These are phyloP conservation scores for Tricholoma sp. DNA, from an alignment of 768 basidiomycete genomes.

Conservation along the genomic window DNA sequence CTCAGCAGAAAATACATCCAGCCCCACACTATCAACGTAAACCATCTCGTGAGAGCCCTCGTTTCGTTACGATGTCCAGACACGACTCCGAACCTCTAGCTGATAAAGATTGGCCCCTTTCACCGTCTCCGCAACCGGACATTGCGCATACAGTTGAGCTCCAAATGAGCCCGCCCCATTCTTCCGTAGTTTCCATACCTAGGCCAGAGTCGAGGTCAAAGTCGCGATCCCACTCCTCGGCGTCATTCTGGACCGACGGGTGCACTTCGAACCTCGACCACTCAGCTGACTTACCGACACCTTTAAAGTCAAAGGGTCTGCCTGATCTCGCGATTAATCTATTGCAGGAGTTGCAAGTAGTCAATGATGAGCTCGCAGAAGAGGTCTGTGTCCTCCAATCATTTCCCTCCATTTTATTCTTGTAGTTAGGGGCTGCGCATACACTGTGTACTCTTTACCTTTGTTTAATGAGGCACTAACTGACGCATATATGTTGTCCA, in stretches of 20 bases:
- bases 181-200: slow-evolving; percentile 8
- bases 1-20: neutral
- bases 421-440: neutral
- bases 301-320: slow-evolving; percentile 6
- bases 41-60: neutral
- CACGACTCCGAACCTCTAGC: neutral
- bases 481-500: neutral
- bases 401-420: neutral
- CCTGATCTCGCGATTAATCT: slow-evolving; percentile 11
- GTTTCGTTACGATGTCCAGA: neutral
- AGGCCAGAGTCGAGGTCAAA: slow-evolving; percentile 7
- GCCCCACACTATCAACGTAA: neutral
- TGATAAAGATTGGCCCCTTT: neutral
- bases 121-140: slow-evolving; percentile 1
- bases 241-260: slow-evolving; percentile 1
- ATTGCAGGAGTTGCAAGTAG: slow-evolving; percentile 7
- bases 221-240: slow-evolving; percentile 4
- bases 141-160: slow-evolving; percentile 3
- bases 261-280: neutral
- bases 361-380: slow-evolving; percentile 9
- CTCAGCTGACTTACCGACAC: neutral
- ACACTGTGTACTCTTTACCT: neutral
- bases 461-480: neutral
- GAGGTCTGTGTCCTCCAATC: slow-evolving; percentile 6
- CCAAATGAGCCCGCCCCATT: slow-evolving; percentile 12